Evolutionary conservation across 2,329 filamentous ascomycete species (phyloP).

Genomic region (Colletotrichum sp.): DNA sequence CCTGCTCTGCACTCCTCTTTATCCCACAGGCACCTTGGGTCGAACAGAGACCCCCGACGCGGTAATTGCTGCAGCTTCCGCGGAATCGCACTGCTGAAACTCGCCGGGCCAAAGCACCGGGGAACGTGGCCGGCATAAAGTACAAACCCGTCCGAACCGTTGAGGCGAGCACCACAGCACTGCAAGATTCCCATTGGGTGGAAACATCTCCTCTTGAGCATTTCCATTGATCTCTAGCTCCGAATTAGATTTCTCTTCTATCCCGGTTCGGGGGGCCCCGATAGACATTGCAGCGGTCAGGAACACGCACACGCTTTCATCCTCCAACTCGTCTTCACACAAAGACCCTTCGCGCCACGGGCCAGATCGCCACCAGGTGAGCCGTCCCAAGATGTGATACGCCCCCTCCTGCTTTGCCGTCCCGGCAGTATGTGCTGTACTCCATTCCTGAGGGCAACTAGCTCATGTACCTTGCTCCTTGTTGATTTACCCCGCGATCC

Average conservation of each 20-base stretch:
- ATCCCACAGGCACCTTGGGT: background rate
- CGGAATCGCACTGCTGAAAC: conserved; percentile 2
- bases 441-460: conserved; percentile 5
- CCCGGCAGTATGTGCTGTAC: conserved; percentile 12
- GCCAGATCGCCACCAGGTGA: background rate
- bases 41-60: background rate
- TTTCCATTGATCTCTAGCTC: background rate
- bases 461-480: background rate
- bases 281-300: background rate
- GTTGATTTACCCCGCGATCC: background rate
- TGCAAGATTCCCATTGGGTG: background rate
- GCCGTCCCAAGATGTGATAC: background rate
- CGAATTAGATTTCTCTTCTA: background rate
- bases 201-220: background rate
- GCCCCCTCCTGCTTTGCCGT: background rate
- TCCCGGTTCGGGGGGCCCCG: background rate
- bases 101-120: background rate
- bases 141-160: background rate
- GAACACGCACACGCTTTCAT: background rate
- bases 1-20: background rate
- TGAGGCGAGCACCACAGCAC: background rate
- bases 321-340: background rate
- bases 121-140: background rate
- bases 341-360: background rate
- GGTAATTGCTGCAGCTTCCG: background rate